Evolutionary conservation across 176 grass and related monocot species (phyloP).

Genomic region (Poa pratensis): DNA sequence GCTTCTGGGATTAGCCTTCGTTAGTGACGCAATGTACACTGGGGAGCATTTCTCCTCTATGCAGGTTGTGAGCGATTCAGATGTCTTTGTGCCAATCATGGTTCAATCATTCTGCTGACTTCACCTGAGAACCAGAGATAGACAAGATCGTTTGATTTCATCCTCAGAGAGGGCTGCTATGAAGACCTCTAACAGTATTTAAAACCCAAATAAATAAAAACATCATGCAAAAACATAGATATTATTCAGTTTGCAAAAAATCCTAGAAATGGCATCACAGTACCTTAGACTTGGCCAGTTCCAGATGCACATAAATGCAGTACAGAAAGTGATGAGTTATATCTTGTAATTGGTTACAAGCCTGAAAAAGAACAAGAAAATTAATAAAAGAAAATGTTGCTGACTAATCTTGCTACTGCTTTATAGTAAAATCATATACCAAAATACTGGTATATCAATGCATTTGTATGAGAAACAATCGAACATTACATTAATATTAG

Average conservation of each 20-base stretch:
- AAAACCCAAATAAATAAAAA: constrained; percentile 9
- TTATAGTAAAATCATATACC: not conserved
- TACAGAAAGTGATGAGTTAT: constrained; percentile 85
- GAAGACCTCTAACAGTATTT: not conserved
- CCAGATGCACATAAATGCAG: constrained; percentile 87
- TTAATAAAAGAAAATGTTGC: constrained; percentile 20
- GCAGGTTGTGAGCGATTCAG: no score
- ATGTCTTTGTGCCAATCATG: no score
- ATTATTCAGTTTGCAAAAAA: constrained; percentile 2
- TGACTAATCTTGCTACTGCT: not conserved
- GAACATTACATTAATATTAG: constrained; percentile 21
- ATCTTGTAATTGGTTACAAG: constrained; percentile 82
- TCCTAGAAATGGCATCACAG: constrained; percentile 19
- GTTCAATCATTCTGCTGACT: no score
- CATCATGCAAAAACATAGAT: not conserved
- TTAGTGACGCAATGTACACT: no score
- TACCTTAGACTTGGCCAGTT: constrained; percentile 88
- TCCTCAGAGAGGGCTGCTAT: constrained; percentile 13
- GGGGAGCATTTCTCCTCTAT: no score
- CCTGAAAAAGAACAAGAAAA: constrained; percentile 46
- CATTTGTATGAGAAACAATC: not conserved
- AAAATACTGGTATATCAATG: constrained; percentile 4
- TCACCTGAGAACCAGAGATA: no score
- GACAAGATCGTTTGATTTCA: no score
- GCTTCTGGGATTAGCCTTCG: no score